These are phyloP conservation scores for Ligustrum vulgare DNA, from an alignment of 257 asterid species.

Conservation along the genomic window DNA sequence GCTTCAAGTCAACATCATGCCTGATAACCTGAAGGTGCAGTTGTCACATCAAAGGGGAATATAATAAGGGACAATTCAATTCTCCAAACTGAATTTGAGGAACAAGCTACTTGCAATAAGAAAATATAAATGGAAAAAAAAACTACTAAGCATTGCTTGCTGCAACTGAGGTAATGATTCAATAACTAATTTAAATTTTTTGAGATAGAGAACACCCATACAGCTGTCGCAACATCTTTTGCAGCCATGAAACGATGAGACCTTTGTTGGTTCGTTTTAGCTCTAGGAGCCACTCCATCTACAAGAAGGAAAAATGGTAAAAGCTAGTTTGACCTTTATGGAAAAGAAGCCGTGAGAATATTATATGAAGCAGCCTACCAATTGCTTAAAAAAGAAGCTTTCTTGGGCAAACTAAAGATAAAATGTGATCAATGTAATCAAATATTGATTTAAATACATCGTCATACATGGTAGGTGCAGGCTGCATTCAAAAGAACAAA, in stretches of 20 bases:
- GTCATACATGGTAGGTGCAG: constrained; percentile 79
- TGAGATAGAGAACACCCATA: constrained; percentile 37
- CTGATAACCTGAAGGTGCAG: too few species aligned
- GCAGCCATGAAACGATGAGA: constrained; percentile 98
- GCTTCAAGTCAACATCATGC: too few species aligned
- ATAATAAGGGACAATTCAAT: too few species aligned
- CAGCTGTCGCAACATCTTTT: constrained; percentile 95
- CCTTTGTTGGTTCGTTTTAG: constrained; percentile 99
- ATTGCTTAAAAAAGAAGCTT: constrained; percentile 92
- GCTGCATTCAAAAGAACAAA: constrained; percentile 52
- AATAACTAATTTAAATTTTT: constrained; percentile 15
- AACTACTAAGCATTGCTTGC: too few species aligned
- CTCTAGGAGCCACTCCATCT: constrained; percentile 99
- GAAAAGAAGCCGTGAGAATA: constrained; percentile 6
- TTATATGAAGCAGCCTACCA: constrained; percentile 50
- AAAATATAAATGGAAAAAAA: too few species aligned
- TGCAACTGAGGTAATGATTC: too few species aligned
- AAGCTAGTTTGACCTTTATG: constrained; percentile 13
- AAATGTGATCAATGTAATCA: constrained; percentile 85
- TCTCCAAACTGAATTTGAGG: too few species aligned
- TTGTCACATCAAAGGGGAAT: too few species aligned
- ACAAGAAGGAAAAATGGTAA: constrained; percentile 22
- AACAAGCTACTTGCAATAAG: too few species aligned
- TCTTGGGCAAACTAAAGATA: constrained; percentile 91
- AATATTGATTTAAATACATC: constrained; percentile 82